phyloP scores from a whole-genome alignment of 1,284 basidiomycete genomes.

The Papiliotrema fonsecae region DNA sequence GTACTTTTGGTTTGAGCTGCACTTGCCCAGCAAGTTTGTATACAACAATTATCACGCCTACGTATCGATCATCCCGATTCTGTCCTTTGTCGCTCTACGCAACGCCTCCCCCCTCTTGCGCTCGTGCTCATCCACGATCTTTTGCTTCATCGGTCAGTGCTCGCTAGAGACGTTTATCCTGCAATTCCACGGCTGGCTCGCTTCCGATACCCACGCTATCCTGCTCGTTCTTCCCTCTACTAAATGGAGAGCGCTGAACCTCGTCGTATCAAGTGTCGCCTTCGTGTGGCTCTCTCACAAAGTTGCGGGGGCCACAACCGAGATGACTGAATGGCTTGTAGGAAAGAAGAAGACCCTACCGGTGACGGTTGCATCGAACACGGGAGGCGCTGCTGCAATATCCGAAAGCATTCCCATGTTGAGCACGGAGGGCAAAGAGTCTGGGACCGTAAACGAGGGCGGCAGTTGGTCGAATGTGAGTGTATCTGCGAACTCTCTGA shows the following conservation, averaged over 20 bases:
- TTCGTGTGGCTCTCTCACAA: constrained; percentile 75
- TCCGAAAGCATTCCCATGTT: constrained; percentile 44
- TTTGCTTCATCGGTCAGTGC: constrained; percentile 74
- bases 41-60: constrained; percentile 82
- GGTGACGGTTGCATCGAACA: constrained; percentile 6
- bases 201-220: constrained; percentile 77
- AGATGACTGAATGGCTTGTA: constrained; percentile 68
- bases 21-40: constrained; percentile 67
- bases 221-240: constrained; percentile 72
- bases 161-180: constrained; percentile 82
- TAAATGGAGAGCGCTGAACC: constrained; percentile 66
- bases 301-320: constrained; percentile 67
- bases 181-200: constrained; percentile 85
- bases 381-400: not conserved
- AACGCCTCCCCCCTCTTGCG: constrained; percentile 69
- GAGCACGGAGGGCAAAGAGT: constrained; percentile 30
- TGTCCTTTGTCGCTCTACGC: constrained; percentile 67
- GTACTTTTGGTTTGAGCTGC: constrained; percentile 78
- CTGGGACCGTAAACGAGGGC: constrained; percentile 5
- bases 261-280: constrained; percentile 65
- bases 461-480: constrained; percentile 25
- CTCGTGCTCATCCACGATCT: constrained; percentile 62
- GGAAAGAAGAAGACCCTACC: constrained; percentile 44
- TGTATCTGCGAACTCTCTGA: constrained; percentile 1
- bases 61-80: constrained; percentile 72